These are phyloP conservation scores for Truncatella angustata DNA, from an alignment of 2,329 filamentous ascomycete genomes.

Conservation along the genomic window DNA sequence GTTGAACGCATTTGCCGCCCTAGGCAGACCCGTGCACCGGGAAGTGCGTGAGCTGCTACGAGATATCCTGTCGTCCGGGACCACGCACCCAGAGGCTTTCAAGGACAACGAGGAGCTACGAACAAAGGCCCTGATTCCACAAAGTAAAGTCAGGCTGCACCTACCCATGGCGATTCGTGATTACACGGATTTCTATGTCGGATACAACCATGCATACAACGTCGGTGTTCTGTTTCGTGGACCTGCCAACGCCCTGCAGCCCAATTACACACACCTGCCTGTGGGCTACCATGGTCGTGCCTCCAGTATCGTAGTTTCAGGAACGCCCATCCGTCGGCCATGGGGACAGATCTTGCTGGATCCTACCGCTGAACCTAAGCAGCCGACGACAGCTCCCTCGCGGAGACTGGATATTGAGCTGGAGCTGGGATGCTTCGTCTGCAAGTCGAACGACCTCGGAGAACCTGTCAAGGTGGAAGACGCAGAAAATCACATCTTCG, in stretches of 20 bases:
- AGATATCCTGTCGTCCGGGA: constrained; percentile 60
- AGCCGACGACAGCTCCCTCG: constrained; percentile 62
- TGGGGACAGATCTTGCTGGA: constrained; percentile 71
- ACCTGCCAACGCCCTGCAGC: constrained; percentile 69
- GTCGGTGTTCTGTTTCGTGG: constrained; percentile 72
- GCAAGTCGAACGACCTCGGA: constrained; percentile 63
- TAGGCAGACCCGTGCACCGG: constrained; percentile 66
- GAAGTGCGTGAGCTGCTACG: constrained; percentile 70
- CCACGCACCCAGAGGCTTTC: constrained; percentile 58
- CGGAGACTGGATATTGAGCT: constrained; percentile 75
- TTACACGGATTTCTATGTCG: constrained; percentile 85
- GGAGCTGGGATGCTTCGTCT: constrained; percentile 75
- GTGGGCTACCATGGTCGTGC: constrained; percentile 80
- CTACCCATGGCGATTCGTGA: constrained; percentile 77
- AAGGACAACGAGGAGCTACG: constrained; percentile 60
- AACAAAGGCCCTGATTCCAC: constrained; percentile 56
- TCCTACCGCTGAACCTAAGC: constrained; percentile 58
- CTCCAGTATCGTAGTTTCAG: constrained; percentile 72
- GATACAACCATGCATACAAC: constrained; percentile 70
- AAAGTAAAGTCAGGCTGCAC: constrained; percentile 61
- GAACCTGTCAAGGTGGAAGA: constrained; percentile 59
- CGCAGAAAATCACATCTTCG: constrained; percentile 73
- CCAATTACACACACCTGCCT: constrained; percentile 79
- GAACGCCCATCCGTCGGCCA: constrained; percentile 70
- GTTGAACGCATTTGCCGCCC: constrained; percentile 70